Evolutionary conservation across 805 yeast species (phyloP).

Genomic region (Clavispora asparagi): DNA sequence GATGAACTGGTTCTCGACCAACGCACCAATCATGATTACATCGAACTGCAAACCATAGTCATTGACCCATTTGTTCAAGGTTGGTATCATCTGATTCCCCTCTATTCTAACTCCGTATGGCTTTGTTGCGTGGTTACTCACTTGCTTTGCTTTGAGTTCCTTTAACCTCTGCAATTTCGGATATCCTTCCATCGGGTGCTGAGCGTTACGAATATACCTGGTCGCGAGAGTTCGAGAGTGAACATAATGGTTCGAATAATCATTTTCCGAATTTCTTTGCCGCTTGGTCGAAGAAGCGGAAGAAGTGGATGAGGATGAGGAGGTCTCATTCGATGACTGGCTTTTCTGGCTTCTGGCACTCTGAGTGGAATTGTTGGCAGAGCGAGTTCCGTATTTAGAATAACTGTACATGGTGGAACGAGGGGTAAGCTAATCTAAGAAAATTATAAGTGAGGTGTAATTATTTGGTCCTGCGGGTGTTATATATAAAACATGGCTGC

Average conservation of each 20-base stretch:
- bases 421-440: too few relatives aligned
- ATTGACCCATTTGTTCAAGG: slow-evolving; percentile 57
- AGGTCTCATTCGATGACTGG: not conserved
- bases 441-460: too few relatives aligned
- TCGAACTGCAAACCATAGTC: slow-evolving; percentile 65
- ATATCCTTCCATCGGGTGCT: slow-evolving; percentile 72
- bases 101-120: slow-evolving; percentile 64
- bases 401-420: slow-evolving; percentile 10
- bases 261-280: slow-evolving; percentile 45
- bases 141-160: slow-evolving; percentile 58
- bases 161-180: slow-evolving; percentile 74
- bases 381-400: slow-evolving; percentile 13
- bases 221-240: slow-evolving; percentile 62
- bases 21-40: slow-evolving; percentile 87
- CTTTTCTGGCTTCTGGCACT: slow-evolving; percentile 6
- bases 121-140: slow-evolving; percentile 44
- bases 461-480: not conserved
- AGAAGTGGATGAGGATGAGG: not conserved
- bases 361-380: slow-evolving; percentile 7
- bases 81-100: slow-evolving; percentile 49
- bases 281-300: not conserved
- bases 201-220: slow-evolving; percentile 57
- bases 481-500: slow-evolving; percentile 1
- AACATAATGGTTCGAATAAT: slow-evolving; percentile 65
- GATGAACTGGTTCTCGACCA: slow-evolving; percentile 68